phyloP scores from a whole-genome alignment of 208 protist genomes.

The Crithidia mellificae region DNA sequence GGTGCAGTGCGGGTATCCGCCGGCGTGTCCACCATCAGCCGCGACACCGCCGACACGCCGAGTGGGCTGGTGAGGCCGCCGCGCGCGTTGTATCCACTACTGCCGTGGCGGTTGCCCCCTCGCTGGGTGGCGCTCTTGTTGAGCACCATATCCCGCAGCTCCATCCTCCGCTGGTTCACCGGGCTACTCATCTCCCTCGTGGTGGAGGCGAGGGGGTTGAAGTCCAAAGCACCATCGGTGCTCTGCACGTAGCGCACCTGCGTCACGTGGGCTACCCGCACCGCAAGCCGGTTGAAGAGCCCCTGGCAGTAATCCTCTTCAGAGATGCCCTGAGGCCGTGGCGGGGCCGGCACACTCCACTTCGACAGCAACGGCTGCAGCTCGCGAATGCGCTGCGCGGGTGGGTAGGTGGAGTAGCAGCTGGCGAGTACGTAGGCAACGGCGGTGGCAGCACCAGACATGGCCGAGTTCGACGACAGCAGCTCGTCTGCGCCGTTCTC shows the following conservation, averaged over 20 bases:
- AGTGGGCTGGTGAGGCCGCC: too few species aligned
- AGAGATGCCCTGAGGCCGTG: conserved; percentile 10
- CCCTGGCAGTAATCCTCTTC: conserved; percentile 40
- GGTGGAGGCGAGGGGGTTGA: neutral
- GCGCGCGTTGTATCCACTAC: neutral
- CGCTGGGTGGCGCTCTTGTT: neutral
- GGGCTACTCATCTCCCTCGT: neutral
- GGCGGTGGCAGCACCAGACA: conserved; percentile 22
- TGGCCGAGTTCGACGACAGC: conserved; percentile 25
- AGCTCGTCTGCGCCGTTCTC: conserved; percentile 28
- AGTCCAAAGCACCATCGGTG: neutral
- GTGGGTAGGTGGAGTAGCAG: conserved; percentile 48
- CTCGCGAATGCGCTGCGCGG: conserved; percentile 31
- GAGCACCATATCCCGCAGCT: neutral
- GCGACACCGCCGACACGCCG: neutral
- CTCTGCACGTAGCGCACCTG: conserved; percentile 5
- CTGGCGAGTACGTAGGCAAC: conserved; percentile 34
- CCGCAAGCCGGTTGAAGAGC: conserved; percentile 34
- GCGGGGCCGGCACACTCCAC: conserved; percentile 29
- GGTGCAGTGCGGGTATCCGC: neutral
- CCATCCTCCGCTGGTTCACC: neutral
- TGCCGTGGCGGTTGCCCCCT: neutral
- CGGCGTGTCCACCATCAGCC: neutral
- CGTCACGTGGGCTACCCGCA: conserved; percentile 24
- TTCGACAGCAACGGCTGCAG: conserved; percentile 46